A percentile compares a stretch with the other conserved stretches of the same genome.
Evolutionary conservation across 2,329 filamentous ascomycete species (phyloP).

Genomic region (Hymenoscyphus linearis): DNA sequence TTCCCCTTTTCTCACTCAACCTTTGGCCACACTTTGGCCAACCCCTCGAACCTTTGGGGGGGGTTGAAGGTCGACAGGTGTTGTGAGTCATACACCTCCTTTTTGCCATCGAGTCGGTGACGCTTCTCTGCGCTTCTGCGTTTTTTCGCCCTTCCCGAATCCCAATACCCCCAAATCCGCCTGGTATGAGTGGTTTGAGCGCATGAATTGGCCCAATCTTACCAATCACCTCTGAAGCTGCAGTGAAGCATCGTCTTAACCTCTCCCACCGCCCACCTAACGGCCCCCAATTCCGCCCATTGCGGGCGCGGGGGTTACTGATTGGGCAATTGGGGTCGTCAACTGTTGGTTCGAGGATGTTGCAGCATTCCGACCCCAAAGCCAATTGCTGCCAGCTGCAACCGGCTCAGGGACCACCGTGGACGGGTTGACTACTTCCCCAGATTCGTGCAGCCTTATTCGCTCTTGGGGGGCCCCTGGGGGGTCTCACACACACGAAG

Average conservation of each 20-base stretch:
- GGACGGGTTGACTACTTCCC: background rate
- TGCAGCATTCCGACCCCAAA: background rate
- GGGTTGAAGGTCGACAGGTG: background rate
- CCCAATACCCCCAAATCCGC: too few species aligned
- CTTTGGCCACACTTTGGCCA: too few species aligned
- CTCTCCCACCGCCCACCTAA: background rate
- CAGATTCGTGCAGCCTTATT: background rate
- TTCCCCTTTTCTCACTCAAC: background rate
- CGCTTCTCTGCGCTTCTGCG: too few species aligned
- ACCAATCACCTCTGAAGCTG: constrained; percentile 8
- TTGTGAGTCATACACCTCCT: constrained; percentile 2
- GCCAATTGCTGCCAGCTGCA: background rate
- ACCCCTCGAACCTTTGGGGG: too few species aligned
- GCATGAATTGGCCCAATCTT: constrained; percentile 9
- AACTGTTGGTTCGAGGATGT: constrained; percentile 2
- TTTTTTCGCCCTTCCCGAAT: too few species aligned
- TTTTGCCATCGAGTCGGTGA: constrained; percentile 8
- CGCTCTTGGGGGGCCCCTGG: background rate
- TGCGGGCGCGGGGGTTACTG: background rate
- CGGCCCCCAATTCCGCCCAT: background rate
- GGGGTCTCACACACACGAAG: too few species aligned
- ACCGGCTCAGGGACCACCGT: background rate
- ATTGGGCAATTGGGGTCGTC: constrained; percentile 7
- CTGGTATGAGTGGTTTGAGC: background rate
- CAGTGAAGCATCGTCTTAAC: background rate